Evolutionary conservation across 2,329 filamentous ascomycete genomes (phyloP).

Genomic region (Microsporum canis): DNA sequence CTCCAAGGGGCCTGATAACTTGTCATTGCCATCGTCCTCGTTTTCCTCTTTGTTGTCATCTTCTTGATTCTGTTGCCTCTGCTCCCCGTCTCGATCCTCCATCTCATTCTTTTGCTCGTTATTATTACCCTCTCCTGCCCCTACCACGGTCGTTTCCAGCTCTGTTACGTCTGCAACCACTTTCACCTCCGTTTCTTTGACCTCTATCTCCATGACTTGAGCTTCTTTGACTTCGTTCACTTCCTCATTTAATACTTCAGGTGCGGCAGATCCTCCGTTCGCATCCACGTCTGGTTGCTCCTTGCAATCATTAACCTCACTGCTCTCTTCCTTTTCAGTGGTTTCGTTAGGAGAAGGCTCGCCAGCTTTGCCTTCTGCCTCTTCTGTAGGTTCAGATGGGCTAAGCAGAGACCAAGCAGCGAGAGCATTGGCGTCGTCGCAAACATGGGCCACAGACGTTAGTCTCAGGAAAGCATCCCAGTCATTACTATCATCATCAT

Average conservation of each 20-base stretch:
- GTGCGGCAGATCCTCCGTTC: not conserved
- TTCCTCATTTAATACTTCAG: not conserved
- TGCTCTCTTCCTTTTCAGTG: not conserved
- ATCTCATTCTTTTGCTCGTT: not conserved
- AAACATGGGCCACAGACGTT: slow-evolving; percentile 16
- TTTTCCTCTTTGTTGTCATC: not conserved
- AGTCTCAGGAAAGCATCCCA: slow-evolving; percentile 18
- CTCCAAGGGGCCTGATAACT: slow-evolving; percentile 4
- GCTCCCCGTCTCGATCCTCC: slow-evolving; percentile 1
- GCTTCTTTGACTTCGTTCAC: not conserved
- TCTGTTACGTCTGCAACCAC: not conserved
- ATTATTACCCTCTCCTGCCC: not conserved
- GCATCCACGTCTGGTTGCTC: not conserved
- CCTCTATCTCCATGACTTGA: not conserved
- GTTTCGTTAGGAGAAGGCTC: not conserved
- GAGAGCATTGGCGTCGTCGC: slow-evolving; percentile 20
- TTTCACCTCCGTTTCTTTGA: not conserved
- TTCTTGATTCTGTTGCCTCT: not conserved
- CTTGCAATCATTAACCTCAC: not conserved
- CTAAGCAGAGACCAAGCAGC: slow-evolving; percentile 21
- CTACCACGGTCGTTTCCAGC: not conserved
- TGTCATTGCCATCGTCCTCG: not conserved
- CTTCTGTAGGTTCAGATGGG: slow-evolving; percentile 8
- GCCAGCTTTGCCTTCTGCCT: not conserved
- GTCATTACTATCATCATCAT: slow-evolving; percentile 22